phyloP scores from a whole-genome alignment of 768 basidiomycete species.

The Suillus tomentosus region DNA sequence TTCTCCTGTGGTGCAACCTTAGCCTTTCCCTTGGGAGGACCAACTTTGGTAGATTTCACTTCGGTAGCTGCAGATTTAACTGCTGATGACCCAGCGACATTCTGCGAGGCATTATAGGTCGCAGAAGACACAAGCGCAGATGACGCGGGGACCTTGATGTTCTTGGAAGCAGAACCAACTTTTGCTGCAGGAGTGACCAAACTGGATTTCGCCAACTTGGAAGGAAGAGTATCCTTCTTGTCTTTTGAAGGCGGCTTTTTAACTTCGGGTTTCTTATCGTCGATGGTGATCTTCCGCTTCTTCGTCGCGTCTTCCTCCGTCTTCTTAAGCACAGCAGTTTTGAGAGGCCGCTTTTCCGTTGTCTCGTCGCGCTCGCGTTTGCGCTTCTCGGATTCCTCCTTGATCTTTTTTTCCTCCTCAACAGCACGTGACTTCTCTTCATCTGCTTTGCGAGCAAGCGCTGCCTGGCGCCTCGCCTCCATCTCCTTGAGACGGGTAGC shows the following conservation, averaged over 20 bases:
- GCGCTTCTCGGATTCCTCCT: conserved; percentile 72
- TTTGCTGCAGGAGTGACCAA: conserved; percentile 29
- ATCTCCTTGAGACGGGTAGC: conserved; percentile 73
- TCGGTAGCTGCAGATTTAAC: conserved; percentile 33
- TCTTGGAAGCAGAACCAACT: conserved; percentile 33
- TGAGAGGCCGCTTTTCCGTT: conserved; percentile 67
- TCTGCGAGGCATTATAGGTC: conserved; percentile 42
- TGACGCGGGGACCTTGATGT: conserved; percentile 37
- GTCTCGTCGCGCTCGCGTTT: conserved; percentile 83
- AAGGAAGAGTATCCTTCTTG: conserved; percentile 36
- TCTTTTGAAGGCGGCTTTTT: conserved; percentile 68
- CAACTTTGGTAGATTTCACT: conserved; percentile 39
- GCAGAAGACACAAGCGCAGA: conserved; percentile 39
- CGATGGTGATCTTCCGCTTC: conserved; percentile 64
- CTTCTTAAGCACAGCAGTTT: conserved; percentile 53
- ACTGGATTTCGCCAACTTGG: conserved; percentile 35
- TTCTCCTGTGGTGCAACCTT: conserved; percentile 51
- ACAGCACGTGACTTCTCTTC: conserved; percentile 65
- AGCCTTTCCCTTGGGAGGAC: conserved; percentile 49
- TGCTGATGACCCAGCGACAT: conserved; percentile 31
- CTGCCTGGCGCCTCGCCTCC: conserved; percentile 77
- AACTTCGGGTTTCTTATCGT: conserved; percentile 59
- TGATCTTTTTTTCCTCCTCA: conserved; percentile 72
- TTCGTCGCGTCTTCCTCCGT: conserved; percentile 72
- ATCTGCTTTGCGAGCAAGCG: conserved; percentile 72